Percentiles rank a stretch among this genome's conserved stretches.
phyloP scores from a whole-genome alignment of 495 filamentous ascomycete species.

The Aspergillus bridgeri region DNA sequence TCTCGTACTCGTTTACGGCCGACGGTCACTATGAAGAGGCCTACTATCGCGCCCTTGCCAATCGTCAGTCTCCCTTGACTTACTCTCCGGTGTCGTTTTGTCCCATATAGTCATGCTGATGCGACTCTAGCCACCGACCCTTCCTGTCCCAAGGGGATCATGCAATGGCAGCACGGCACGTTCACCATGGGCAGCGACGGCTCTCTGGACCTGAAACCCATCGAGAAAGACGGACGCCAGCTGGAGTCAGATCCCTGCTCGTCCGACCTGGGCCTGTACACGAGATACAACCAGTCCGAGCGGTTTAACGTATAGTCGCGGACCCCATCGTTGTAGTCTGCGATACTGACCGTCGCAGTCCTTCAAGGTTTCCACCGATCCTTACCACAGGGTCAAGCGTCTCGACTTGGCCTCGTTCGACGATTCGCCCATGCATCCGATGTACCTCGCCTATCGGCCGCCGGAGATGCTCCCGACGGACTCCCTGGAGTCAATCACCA shows the following conservation, averaged over 20 bases:
- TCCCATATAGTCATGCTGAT: neutral
- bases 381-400: constrained; percentile 59
- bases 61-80: constrained; percentile 55
- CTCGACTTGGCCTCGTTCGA: constrained; percentile 65
- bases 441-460: constrained; percentile 67
- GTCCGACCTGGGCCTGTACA: constrained; percentile 52
- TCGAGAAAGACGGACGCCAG: constrained; percentile 69
- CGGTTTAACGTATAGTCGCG: constrained; percentile 57
- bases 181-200: constrained; percentile 54
- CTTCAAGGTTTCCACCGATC: constrained; percentile 59
- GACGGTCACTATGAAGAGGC: constrained; percentile 73
- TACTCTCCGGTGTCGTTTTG: neutral
- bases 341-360: constrained; percentile 42
- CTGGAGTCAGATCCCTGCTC: constrained; percentile 65
- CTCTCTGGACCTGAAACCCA: constrained; percentile 58
- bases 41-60: constrained; percentile 68
- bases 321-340: neutral
- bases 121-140: constrained; percentile 54
- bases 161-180: constrained; percentile 78
- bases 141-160: constrained; percentile 61
- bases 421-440: constrained; percentile 65
- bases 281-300: constrained; percentile 68
- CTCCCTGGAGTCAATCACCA: constrained; percentile 58
- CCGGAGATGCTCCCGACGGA: constrained; percentile 74
- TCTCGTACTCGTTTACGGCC: constrained; percentile 75